Evolutionary conservation across 768 basidiomycete genomes (phyloP).

Genomic region (Termitomyces sp.): DNA sequence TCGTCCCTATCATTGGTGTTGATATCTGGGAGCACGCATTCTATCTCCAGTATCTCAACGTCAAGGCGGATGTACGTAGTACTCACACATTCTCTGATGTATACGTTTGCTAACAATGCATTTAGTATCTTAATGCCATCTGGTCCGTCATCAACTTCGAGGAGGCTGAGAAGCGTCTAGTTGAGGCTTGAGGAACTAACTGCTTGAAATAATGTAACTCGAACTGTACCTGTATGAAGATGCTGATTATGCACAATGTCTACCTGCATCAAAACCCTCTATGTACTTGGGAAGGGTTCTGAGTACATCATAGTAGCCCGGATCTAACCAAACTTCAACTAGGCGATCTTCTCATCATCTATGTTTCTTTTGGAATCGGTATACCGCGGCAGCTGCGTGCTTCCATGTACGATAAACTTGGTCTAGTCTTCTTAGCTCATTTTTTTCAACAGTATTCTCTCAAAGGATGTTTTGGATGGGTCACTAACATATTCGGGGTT

Average conservation of each 20-base stretch:
- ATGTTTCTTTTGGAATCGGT: too few species aligned
- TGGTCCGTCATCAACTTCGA: conserved; percentile 92
- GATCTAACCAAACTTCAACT: too few species aligned
- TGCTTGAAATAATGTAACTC: background rate
- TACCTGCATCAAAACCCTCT: background rate
- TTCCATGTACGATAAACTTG: too few species aligned
- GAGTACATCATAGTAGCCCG: too few species aligned
- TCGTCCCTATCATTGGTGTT: conserved; percentile 82
- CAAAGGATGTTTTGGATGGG: too few species aligned
- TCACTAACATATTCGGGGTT: too few species aligned
- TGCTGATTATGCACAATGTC: background rate
- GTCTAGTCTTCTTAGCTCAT: too few species aligned
- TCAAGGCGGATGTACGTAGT: conserved; percentile 80
- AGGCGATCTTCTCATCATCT: too few species aligned
- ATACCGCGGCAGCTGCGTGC: too few species aligned
- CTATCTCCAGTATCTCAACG: conserved; percentile 95
- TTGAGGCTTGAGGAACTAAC: conserved; percentile 15
- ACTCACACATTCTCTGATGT: too few species aligned
- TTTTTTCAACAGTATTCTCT: too few species aligned
- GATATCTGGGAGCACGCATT: conserved; percentile 97
- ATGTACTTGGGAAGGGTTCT: too few species aligned
- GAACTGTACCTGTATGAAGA: background rate
- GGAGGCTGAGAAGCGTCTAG: conserved; percentile 61
- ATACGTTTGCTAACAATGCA: background rate
- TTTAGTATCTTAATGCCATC: conserved; percentile 81